Base-by-base conservation (phyloP, 2,329 filamentous ascomycete species). In the Fusarium napiforme region DNA sequence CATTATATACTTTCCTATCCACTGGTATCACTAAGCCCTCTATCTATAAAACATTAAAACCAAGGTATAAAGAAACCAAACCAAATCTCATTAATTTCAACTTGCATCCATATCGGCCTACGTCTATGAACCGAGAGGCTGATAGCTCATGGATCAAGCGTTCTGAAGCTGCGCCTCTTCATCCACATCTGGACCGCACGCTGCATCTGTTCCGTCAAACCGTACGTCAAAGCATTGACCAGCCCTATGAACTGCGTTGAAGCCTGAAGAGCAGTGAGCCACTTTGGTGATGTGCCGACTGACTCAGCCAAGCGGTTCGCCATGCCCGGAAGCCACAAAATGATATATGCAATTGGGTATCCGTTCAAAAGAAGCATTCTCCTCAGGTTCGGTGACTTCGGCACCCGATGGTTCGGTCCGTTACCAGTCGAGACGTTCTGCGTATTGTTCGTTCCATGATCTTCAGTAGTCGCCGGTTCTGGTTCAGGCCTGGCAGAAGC, bases 171-270 rank as follows among this genome's bases (percentile, higher is more conserved):
- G 2, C 57, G 46, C 7, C 57, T 52, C 34, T 60, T 53, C 45
- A 53, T 53, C 57, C 57, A 60, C 26, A 39, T 53, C 12, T 32
- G 57, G 6, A 60, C 46, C 2, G 45, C 46, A 21, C 57, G 57
- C 26, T 60, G 57, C 57, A 60, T 60, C 34, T 60, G 57, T 4
- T 60, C 57, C 26, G 57, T 60, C 12, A 60, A 53, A 7, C 57
- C 57, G 5, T 60, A 60, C 2, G 58, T 55, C 28, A 60, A 28
- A 26, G 58, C 58, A 9, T 60, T 60, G 14, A 40, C 58, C 0
- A 60, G 18, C 8, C 58, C 58, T 10, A 60, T 34, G n/a, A 55
- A 55, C 18, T 60, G 58, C 5, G 58, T 55, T 7, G 46, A 60
- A 14, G 36, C 46, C 19, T 40, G 46, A 7, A 60, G 58, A 5